These are phyloP conservation scores for Cladosporium sp. DNA, from an alignment of 2,329 filamentous ascomycete species.

Conservation along the genomic window DNA sequence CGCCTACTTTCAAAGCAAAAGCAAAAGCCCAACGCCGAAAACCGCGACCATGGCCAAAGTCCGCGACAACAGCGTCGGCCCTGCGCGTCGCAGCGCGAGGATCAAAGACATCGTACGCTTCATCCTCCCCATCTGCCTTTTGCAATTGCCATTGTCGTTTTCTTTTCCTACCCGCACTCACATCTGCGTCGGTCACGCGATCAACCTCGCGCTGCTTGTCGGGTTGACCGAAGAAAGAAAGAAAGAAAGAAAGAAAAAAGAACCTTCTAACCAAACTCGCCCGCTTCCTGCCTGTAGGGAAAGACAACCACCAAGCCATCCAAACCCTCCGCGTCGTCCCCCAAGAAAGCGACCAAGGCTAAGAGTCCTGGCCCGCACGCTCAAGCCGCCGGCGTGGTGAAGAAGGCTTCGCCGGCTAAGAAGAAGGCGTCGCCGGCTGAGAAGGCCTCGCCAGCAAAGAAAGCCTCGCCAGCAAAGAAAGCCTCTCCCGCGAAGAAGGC, in stretches of 20 bases:
- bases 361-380: neutral
- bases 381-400: constrained; percentile 11
- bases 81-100: neutral
- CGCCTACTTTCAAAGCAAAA: no score
- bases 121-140: neutral
- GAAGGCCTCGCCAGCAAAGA: constrained; percentile 4
- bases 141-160: no score
- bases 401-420: constrained; percentile 12
- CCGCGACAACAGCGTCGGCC: neutral
- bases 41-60: neutral
- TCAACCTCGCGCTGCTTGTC: no score
- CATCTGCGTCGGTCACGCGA: no score
- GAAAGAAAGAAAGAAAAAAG: no score
- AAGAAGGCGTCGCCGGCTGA: no score
- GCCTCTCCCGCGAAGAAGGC: constrained; percentile 12
- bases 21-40: no score
- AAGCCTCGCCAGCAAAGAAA: constrained; percentile 14
- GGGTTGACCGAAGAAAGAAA: no score
- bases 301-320: constrained; percentile 5
- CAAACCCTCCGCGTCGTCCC: constrained; percentile 12
- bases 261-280: neutral
- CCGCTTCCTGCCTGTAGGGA: neutral
- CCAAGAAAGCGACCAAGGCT: constrained; percentile 12
- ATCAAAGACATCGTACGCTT: constrained; percentile 1
- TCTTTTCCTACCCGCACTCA: no score